Evolutionary conservation across 805 yeast species (phyloP).

Genomic region (Sungouiozyma intestinalis): DNA sequence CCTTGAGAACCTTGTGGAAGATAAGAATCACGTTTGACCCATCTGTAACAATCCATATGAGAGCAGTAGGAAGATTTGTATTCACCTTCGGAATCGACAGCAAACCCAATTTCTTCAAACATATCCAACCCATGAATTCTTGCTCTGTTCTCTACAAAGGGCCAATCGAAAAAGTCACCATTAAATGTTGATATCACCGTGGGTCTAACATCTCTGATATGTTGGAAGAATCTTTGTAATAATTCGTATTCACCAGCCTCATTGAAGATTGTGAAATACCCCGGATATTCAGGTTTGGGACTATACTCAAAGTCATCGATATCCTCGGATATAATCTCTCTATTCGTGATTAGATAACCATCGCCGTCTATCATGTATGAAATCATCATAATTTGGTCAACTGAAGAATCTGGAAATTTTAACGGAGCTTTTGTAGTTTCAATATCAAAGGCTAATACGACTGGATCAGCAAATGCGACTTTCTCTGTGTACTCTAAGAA

Average conservation of each 20-base stretch:
- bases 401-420: slow-evolving; percentile 85
- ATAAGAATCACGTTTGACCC: slow-evolving; percentile 98
- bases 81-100: slow-evolving; percentile 79
- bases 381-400: slow-evolving; percentile 96
- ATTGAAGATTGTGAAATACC: slow-evolving; percentile 79
- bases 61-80: slow-evolving; percentile 86
- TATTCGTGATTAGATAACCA: slow-evolving; percentile 84
- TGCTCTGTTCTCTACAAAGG: slow-evolving; percentile 87
- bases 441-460: slow-evolving; percentile 91
- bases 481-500: slow-evolving; percentile 49
- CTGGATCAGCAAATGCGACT: slow-evolving; percentile 95
- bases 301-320: slow-evolving; percentile 96
- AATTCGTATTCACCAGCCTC: slow-evolving; percentile 76
- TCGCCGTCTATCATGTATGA: slow-evolving; percentile 99
- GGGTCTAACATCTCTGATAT: slow-evolving; percentile 76
- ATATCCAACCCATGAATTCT: slow-evolving; percentile 73
- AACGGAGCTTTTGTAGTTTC: slow-evolving; percentile 96
- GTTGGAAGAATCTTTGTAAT: slow-evolving; percentile 73
- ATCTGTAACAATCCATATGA: slow-evolving; percentile 94
- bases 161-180: slow-evolving; percentile 99
- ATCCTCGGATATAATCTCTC: slow-evolving; percentile 90
- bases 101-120: slow-evolving; percentile 91
- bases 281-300: slow-evolving; percentile 93
- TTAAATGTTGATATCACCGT: slow-evolving; percentile 97
- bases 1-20: slow-evolving; percentile 98